Evolutionary conservation across 495 filamentous ascomycete species (phyloP), one percentile per base, ranked within the genome.

Genomic region (Cairneyella variabilis): DNA sequence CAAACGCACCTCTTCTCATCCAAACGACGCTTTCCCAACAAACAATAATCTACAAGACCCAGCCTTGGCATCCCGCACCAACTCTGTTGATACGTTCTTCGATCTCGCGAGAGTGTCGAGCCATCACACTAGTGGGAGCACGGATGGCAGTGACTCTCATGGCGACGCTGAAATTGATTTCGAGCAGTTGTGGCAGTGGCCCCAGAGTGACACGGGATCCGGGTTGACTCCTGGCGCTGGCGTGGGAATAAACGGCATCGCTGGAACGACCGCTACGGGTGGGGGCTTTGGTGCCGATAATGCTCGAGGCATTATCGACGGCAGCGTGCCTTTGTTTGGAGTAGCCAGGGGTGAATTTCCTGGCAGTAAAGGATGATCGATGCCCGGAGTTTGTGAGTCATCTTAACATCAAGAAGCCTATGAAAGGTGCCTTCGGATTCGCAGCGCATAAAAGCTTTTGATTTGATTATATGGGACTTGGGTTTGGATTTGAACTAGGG

Each of bases 181-280:
- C 36, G 77, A 81, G 53, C 67, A 64, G n/a, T 56, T 83, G 38
- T 83, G 78, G 80, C 66, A 71, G 39, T 76, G 69, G 67, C 67
- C 73, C 25, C 23, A 16, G 28, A 32, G 28, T 44, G 10, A 18
- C 4, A 34, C 26, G 5, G 43, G 26, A 16, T 27, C 23, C 2
- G 44, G 39, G 12, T 18, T 54, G 10, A 34, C 36, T 3, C 28
- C 49, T n/a, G 40, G 54, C 18, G 18, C 44, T 18, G 27, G 45
- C 2, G 12, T 22, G 6, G 44, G 37, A 4, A 40, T 47, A 1
- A 26, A 22, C 6, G 36, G 16, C 12, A n/a, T 4, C n/a, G 6
- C 17, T 6, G 28, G 20, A 20, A 12, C 1, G 22, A 14, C n/a
- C 5, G 22, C 14, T 4, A 32, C 42, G 8, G 32, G 23, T 11